Percentiles rank a stretch among this genome's conserved stretches.
Conservation (phyloP, 345 rosid species). For the Tarenaya hassleriana region DNA sequence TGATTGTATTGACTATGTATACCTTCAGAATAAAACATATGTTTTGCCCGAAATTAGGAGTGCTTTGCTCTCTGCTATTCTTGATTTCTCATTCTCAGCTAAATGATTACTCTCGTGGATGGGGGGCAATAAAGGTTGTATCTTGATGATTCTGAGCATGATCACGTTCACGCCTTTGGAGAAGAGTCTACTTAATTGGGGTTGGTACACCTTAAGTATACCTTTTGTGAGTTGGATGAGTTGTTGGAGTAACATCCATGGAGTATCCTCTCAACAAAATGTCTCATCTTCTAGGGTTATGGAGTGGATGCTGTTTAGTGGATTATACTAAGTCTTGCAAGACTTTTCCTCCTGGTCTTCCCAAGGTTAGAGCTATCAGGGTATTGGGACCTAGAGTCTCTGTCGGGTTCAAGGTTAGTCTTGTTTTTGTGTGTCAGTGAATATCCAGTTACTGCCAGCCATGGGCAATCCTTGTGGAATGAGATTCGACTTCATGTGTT, state of each 20-base stretch:
- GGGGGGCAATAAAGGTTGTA: not conserved
- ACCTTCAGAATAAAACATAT: conserved; percentile 17
- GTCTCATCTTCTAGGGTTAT: not conserved
- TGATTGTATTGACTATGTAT: conserved; percentile 22
- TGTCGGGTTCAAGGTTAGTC: no score
- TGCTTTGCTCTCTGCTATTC: conserved; percentile 7
- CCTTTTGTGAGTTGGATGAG: not conserved
- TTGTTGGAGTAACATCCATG: not conserved
- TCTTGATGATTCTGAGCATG: not conserved
- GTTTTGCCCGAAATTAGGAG: conserved; percentile 10
- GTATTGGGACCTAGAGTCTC: not conserved
- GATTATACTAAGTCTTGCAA: not conserved
- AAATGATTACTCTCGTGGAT: not conserved
- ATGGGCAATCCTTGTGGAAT: no score
- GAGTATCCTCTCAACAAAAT: not conserved
- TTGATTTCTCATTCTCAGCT: not conserved
- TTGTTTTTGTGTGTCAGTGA: no score
- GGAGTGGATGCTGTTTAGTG: not conserved
- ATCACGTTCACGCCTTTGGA: not conserved
- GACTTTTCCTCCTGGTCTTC: not conserved
- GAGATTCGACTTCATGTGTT: no score
- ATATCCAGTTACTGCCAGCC: no score
- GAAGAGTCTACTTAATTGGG: not conserved
- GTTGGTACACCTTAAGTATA: not conserved
- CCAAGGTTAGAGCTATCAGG: not conserved